phyloP scores from a whole-genome alignment of 1,284 basidiomycete genomes.

The Puccinia horiana region DNA sequence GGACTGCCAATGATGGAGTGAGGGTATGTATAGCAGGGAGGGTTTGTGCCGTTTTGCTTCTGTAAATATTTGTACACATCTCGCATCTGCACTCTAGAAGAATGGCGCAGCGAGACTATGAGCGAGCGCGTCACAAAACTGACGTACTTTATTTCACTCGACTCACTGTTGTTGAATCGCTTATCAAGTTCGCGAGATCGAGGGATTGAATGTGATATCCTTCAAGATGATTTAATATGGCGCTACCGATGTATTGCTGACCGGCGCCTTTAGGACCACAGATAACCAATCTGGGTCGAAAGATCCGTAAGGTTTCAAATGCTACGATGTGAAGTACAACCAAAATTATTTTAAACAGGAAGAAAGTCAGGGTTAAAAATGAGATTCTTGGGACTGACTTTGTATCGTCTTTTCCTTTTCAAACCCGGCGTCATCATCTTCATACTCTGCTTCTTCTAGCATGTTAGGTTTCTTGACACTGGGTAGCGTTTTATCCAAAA shows the following conservation, averaged over 20 bases:
- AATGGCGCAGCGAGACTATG: conserved; percentile 4
- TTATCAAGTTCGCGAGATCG: conserved; percentile 82
- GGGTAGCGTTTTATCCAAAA: conserved; percentile 63
- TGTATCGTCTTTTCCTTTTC: conserved; percentile 72
- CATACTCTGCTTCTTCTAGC: conserved; percentile 88
- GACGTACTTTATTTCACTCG: not conserved
- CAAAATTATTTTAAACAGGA: not conserved
- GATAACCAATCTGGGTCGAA: conserved; percentile 83
- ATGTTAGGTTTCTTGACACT: conserved; percentile 59
- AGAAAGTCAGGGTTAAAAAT: not conserved
- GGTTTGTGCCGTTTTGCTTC: conserved; percentile 98
- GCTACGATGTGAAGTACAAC: conserved; percentile 63
- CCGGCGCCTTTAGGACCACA: conserved; percentile 85
- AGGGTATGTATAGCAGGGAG: conserved; percentile 91
- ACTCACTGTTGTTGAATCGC: conserved; percentile 80
- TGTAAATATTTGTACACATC: conserved; percentile 91
- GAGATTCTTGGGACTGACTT: conserved; percentile 64
- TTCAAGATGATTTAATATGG: conserved; percentile 87
- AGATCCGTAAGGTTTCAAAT: conserved; percentile 85
- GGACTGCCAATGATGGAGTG: conserved; percentile 77
- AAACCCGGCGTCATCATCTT: conserved; percentile 63
- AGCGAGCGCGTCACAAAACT: not conserved
- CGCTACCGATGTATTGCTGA: conserved; percentile 83
- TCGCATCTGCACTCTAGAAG: conserved; percentile 78
- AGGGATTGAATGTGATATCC: conserved; percentile 93